Evolutionary conservation across 2,329 filamentous ascomycete species (phyloP).

Genomic region (Fusarium chuoi): DNA sequence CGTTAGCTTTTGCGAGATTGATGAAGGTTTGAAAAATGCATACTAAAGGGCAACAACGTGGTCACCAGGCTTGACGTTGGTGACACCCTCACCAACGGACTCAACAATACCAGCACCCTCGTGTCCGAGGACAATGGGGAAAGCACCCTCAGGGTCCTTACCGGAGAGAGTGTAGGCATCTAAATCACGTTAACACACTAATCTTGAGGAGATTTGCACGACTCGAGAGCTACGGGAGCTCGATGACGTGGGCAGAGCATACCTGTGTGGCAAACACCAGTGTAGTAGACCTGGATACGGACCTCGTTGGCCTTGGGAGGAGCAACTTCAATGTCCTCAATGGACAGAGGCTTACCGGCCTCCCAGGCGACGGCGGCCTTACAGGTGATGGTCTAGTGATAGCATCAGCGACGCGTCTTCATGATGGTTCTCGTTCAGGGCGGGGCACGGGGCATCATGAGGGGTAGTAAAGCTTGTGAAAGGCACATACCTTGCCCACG

Average conservation of each 20-base stretch:
- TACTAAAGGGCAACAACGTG: constrained; percentile 91
- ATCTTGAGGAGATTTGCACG: background rate
- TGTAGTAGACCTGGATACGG: constrained; percentile 96
- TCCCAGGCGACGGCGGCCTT: constrained; percentile 99
- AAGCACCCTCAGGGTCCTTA: constrained; percentile 96
- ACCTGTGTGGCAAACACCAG: constrained; percentile 98
- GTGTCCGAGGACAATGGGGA: constrained; percentile 89
- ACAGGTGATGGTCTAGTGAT: constrained; percentile 85
- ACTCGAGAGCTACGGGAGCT: background rate
- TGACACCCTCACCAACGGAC: constrained; percentile 94
- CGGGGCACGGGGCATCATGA: constrained; percentile 36
- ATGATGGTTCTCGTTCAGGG: constrained; percentile 26
- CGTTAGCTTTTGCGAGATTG: constrained; percentile 4
- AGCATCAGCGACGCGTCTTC: constrained; percentile 28
- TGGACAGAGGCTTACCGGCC: constrained; percentile 85
- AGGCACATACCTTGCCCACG: constrained; percentile 60
- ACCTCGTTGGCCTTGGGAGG: constrained; percentile 94
- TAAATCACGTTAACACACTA: constrained; percentile 47
- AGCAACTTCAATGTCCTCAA: constrained; percentile 93
- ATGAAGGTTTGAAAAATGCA: constrained; percentile 38
- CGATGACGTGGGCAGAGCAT: constrained; percentile 41
- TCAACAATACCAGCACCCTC: constrained; percentile 93
- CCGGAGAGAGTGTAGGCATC: constrained; percentile 96
- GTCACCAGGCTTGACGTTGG: constrained; percentile 92
- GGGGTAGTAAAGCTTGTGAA: constrained; percentile 23